phyloP scores from a whole-genome alignment of 1,139 yeast species.

The Candida pseudoviswanathii region DNA sequence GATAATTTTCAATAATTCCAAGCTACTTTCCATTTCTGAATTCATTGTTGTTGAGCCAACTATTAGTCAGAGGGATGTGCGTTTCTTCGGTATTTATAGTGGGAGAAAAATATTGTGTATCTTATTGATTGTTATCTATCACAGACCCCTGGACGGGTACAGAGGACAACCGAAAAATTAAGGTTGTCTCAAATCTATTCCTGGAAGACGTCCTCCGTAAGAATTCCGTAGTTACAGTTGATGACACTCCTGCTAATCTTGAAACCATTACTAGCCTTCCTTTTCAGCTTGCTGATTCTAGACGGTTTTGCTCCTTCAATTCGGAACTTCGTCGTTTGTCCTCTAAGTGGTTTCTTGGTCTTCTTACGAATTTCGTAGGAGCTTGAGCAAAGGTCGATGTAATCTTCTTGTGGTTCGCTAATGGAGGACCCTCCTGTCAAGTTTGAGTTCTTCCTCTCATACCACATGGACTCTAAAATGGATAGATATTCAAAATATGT shows the following conservation, averaged over 20 bases:
- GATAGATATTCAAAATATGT: slow-evolving; percentile 24
- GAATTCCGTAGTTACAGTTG: slow-evolving; percentile 12
- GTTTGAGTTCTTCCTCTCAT: slow-evolving; percentile 18
- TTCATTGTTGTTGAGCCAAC: slow-evolving; percentile 7
- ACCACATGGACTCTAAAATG: slow-evolving; percentile 22
- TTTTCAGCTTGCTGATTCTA: neutral
- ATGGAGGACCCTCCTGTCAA: neutral
- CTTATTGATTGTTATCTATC: neutral
- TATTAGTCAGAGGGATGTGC: neutral
- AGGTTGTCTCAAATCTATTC: neutral
- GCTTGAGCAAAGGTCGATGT: slow-evolving; percentile 5
- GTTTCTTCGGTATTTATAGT: neutral
- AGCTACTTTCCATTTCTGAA: slow-evolving; percentile 9
- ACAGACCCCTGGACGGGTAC: neutral
- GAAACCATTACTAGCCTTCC: slow-evolving; percentile 3
- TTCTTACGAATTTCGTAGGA: neutral
- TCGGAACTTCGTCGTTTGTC: slow-evolving; percentile 12
- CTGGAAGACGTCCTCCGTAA: slow-evolving; percentile 18
- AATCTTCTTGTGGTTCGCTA: neutral
- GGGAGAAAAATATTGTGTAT: neutral
- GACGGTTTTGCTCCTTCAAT: neutral
- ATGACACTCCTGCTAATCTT: slow-evolving; percentile 7
- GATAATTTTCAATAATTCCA: slow-evolving; percentile 6
- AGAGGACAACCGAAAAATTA: neutral
- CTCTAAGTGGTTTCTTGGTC: neutral